phyloP scores from a whole-genome alignment of 2,329 filamentous ascomycete species.

The Fusarium tricinctum region DNA sequence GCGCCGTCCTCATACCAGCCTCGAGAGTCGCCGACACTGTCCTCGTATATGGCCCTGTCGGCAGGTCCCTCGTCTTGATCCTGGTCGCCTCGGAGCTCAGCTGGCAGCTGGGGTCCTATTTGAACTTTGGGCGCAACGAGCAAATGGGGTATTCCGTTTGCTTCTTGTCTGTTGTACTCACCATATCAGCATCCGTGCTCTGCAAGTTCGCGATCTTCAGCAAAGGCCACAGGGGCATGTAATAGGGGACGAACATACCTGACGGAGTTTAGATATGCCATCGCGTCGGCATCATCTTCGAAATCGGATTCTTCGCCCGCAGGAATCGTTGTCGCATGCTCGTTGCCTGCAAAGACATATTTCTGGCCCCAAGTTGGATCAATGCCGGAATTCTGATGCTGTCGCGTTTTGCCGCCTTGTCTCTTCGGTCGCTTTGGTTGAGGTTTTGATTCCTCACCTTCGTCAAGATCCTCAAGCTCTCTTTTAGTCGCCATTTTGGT shows the following conservation, averaged over 20 bases:
- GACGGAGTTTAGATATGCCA: slow-evolving; percentile 79
- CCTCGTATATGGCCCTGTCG: slow-evolving; percentile 63
- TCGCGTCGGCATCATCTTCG: slow-evolving; percentile 75
- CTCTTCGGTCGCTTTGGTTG: slow-evolving; percentile 50
- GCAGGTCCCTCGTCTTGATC: slow-evolving; percentile 51
- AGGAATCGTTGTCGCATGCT: slow-evolving; percentile 61
- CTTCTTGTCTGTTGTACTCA: slow-evolving; percentile 76
- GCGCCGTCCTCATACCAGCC: slow-evolving; percentile 84
- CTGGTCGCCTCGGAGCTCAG: slow-evolving; percentile 49
- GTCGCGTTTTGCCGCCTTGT: slow-evolving; percentile 53
- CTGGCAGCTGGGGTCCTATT: slow-evolving; percentile 65
- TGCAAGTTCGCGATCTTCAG: slow-evolving; percentile 48
- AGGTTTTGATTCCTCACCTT: slow-evolving; percentile 48
- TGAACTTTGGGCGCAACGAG: slow-evolving; percentile 73
- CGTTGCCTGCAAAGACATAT: slow-evolving; percentile 76
- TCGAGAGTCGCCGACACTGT: slow-evolving; percentile 65
- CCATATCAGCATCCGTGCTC: slow-evolving; percentile 62
- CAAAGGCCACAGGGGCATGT: slow-evolving; percentile 33
- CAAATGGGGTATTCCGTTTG: slow-evolving; percentile 78
- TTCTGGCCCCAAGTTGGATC: slow-evolving; percentile 79
- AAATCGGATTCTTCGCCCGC: slow-evolving; percentile 73
- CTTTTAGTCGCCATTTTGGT: slow-evolving; percentile 55
- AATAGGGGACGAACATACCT: slow-evolving; percentile 66
- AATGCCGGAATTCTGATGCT: slow-evolving; percentile 62
- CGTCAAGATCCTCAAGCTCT: slow-evolving; percentile 51